These are phyloP conservation scores for Camellia oleifera DNA, from an alignment of 179 eudicot genomes.

Conservation along the genomic window DNA sequence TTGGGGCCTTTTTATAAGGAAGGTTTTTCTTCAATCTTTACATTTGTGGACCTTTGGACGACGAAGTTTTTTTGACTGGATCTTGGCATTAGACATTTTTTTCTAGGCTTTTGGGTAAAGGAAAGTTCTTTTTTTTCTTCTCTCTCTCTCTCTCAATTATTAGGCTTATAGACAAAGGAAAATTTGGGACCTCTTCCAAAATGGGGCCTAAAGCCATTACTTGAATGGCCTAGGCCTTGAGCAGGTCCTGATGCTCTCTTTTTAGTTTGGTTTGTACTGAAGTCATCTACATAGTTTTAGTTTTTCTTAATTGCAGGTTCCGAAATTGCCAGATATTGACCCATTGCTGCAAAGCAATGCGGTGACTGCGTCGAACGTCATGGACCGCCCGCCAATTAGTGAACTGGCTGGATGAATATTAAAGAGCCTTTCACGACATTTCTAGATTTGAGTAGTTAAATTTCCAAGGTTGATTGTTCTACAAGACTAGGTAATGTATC, in stretches of 20 bases:
- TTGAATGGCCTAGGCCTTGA: no score
- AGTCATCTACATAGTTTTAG: background rate
- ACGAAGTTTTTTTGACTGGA: no score
- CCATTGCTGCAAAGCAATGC: constrained; percentile 77
- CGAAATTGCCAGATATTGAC: constrained; percentile 87
- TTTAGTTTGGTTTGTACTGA: background rate
- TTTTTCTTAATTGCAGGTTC: constrained; percentile 54
- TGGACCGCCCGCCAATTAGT: constrained; percentile 98
- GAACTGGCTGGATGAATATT: constrained; percentile 69
- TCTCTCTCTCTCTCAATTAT: no score
- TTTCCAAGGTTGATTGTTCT: background rate
- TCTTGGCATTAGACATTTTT: no score
- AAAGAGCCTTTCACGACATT: background rate
- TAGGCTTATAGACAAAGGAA: no score
- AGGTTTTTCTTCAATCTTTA: no score
- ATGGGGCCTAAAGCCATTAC: no score
- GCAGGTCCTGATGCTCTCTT: background rate
- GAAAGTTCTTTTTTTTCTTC: no score
- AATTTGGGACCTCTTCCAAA: no score
- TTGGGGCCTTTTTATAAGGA: no score
- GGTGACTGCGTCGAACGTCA: constrained; percentile 67
- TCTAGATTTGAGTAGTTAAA: background rate
- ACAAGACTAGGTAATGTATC: background rate
- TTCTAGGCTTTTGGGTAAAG: no score
- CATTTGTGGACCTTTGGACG: no score